Conservation (phyloP, 768 basidiomycete genomes). For the Podaxis sp. region DNA sequence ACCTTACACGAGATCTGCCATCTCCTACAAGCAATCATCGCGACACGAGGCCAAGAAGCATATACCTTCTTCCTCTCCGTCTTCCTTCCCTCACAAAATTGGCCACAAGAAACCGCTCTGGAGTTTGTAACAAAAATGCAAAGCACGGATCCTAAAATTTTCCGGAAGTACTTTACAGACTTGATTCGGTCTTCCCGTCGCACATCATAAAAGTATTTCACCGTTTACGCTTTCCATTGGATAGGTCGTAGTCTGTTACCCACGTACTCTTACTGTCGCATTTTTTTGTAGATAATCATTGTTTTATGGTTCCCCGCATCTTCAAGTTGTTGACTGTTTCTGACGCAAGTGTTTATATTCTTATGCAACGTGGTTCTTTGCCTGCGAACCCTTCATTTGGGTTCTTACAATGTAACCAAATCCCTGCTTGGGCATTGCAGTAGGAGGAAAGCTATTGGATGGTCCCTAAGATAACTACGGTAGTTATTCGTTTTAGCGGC, state of each 20-base stretch:
- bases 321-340: not conserved
- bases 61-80: slow-evolving; percentile 75
- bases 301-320: not conserved
- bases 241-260: not conserved
- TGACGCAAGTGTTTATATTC: not conserved
- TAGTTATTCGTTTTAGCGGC: no score
- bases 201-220: slow-evolving; percentile 44
- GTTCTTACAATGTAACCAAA: not conserved
- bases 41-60: slow-evolving; percentile 79
- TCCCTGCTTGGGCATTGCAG: no score
- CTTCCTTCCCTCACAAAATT: slow-evolving; percentile 87
- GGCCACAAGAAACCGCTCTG: slow-evolving; percentile 74
- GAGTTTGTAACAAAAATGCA: slow-evolving; percentile 79
- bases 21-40: slow-evolving; percentile 76
- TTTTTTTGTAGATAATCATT: slow-evolving; percentile 10
- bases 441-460: no score
- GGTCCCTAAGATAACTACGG: no score
- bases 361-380: not conserved
- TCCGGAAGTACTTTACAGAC: slow-evolving; percentile 87
- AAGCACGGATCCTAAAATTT: slow-evolving; percentile 70
- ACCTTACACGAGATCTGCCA: slow-evolving; percentile 88
- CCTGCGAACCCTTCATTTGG: not conserved
- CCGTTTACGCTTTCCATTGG: not conserved
- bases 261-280: not conserved
- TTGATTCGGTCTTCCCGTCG: slow-evolving; percentile 74